phyloP scores from a whole-genome alignment of 2,329 filamentous ascomycete genomes.

The Hypocrella siamensis region DNA sequence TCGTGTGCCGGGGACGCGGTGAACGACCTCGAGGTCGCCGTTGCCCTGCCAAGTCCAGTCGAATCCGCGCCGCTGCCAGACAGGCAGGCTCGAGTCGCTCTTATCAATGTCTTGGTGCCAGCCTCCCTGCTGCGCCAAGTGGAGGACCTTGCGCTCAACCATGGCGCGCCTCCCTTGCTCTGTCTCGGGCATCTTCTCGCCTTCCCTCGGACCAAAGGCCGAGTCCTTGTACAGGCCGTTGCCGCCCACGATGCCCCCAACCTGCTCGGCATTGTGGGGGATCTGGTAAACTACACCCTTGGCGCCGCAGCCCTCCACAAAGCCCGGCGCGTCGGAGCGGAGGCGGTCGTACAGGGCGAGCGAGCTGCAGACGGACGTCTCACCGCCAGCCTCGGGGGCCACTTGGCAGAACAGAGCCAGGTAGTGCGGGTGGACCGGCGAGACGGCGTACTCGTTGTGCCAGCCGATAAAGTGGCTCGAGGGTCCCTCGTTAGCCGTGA shows the following conservation, averaged over 20 bases:
- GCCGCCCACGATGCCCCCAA: not conserved
- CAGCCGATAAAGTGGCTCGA: not conserved
- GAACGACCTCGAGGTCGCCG: not conserved
- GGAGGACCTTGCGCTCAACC: not conserved
- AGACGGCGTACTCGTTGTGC: not conserved
- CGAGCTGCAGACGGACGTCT: not conserved
- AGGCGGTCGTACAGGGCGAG: not conserved
- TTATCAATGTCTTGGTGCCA: not conserved
- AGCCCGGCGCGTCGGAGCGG: not conserved
- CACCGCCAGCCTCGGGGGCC: not conserved
- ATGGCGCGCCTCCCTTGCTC: not conserved
- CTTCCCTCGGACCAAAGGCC: not conserved
- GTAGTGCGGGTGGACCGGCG: not conserved
- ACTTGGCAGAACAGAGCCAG: not conserved
- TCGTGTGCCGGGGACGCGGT: not conserved
- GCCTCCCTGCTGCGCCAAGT: not conserved
- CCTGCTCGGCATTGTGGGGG: not conserved
- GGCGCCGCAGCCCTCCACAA: not conserved
- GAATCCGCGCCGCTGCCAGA: not conserved
- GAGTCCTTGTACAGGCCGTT: not conserved
- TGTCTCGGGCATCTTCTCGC: not conserved
- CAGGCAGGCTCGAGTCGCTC: not conserved
- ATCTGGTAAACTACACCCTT: not conserved
- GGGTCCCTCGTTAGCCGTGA: not conserved
- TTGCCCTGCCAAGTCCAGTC: not conserved